A percentile compares a stretch with the other conserved stretches of the same genome.
Evolutionary conservation across 2,329 filamentous ascomycete genomes (phyloP).

Genomic region (Metarhizium rileyi): DNA sequence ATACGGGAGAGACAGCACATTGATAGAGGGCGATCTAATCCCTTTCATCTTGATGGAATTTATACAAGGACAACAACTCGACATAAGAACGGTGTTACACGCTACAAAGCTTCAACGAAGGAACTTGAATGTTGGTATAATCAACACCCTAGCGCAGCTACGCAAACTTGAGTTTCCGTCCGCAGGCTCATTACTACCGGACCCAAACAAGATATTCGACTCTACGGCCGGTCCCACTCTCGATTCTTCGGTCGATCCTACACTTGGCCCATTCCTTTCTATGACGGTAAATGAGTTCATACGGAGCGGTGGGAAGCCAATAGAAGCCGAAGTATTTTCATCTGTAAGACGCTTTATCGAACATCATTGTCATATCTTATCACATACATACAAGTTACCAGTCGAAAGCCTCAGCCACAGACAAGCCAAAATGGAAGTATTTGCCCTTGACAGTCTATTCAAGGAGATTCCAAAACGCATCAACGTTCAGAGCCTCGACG

Average conservation of each 20-base stretch:
- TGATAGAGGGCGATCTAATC: not conserved
- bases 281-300: conserved; percentile 9
- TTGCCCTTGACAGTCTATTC: conserved; percentile 8
- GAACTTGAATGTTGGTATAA: conserved; percentile 14
- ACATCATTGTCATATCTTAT: conserved; percentile 8
- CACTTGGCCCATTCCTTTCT: conserved; percentile 12
- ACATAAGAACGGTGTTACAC: conserved; percentile 8
- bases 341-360: conserved; percentile 6
- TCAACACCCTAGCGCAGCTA: conserved; percentile 17
- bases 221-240: conserved; percentile 8
- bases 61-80: conserved; percentile 9
- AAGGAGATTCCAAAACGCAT: conserved; percentile 1
- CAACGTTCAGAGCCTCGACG: not conserved
- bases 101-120: conserved; percentile 6
- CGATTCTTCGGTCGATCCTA: conserved; percentile 5
- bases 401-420: conserved; percentile 1
- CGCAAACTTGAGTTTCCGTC: conserved; percentile 13
- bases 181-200: conserved; percentile 16
- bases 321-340: not conserved
- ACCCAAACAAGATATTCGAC: conserved; percentile 5
- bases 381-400: conserved; percentile 8
- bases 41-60: conserved; percentile 1
- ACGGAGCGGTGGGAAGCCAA: not conserved
- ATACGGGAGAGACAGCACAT: conserved; percentile 10
- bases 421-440: conserved; percentile 10